phyloP scores from a whole-genome alignment of 1,284 basidiomycete species.

The Testicularia cyperi region DNA sequence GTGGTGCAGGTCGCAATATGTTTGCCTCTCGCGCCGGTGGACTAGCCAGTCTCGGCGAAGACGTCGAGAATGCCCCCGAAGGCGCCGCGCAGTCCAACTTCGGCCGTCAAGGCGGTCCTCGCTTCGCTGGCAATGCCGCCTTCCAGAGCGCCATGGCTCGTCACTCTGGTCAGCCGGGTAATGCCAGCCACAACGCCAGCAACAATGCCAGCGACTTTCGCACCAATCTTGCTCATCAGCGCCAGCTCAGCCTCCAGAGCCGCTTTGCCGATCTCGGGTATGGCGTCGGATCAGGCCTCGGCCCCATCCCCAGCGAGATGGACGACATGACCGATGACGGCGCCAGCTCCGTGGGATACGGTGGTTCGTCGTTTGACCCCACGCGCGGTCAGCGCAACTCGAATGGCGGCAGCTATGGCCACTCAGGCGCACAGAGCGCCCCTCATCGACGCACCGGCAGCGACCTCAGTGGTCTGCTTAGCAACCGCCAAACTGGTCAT shows the following conservation, averaged over 20 bases:
- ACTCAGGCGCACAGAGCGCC: slow-evolving; percentile 16
- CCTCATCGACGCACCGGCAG: slow-evolving; percentile 46
- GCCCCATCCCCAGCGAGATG: slow-evolving; percentile 19
- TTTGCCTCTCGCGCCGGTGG: slow-evolving; percentile 33
- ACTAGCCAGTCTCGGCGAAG: slow-evolving; percentile 49
- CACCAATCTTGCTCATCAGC: slow-evolving; percentile 31
- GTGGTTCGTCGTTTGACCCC: slow-evolving; percentile 45
- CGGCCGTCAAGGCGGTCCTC: slow-evolving; percentile 38
- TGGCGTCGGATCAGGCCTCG: slow-evolving; percentile 21
- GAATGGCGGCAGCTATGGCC: slow-evolving; percentile 23
- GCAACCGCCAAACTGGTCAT: slow-evolving; percentile 20
- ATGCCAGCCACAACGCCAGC: slow-evolving; percentile 5
- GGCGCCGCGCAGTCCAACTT: slow-evolving; percentile 9
- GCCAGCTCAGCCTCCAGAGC: slow-evolving; percentile 45
- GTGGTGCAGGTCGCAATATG: slow-evolving; percentile 20
- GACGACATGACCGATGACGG: slow-evolving; percentile 46
- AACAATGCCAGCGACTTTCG: slow-evolving; percentile 20
- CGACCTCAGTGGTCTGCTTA: slow-evolving; percentile 41
- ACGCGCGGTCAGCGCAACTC: slow-evolving; percentile 30
- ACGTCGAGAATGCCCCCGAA: slow-evolving; percentile 29
- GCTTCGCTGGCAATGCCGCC: slow-evolving; percentile 52
- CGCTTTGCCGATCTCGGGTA: slow-evolving; percentile 53
- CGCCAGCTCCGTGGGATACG: slow-evolving; percentile 46
- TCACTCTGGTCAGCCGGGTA: slow-evolving; percentile 23
- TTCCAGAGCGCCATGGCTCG: slow-evolving; percentile 52